Percentiles rank a stretch among this genome's conserved stretches.
These are phyloP conservation scores for Chlamydomonas sp. DNA, from an alignment of 139 green algal genomes.

Conservation along the genomic window DNA sequence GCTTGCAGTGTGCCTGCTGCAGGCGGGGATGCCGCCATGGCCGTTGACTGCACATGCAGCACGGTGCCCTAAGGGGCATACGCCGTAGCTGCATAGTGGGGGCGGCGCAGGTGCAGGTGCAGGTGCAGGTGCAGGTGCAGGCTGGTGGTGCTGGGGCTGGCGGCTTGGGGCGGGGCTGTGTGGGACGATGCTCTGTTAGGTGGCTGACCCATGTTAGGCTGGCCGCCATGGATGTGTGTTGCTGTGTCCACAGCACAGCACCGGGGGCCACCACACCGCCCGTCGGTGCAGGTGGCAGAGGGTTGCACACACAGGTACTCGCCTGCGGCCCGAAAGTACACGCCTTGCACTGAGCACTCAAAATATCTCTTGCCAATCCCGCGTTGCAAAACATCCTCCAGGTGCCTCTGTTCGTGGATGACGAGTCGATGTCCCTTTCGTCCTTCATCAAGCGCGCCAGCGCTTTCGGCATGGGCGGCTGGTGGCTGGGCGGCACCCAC, in stretches of 20 bases:
- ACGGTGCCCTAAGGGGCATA: not conserved
- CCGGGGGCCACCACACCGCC: no score
- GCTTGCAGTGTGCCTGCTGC: not conserved
- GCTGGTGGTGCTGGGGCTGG: no score
- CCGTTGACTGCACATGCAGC: not conserved
- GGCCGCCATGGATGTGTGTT: no score
- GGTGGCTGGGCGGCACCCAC: slow-evolving; percentile 91
- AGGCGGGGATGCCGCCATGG: not conserved
- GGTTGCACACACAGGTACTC: not conserved
- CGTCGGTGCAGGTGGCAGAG: no score
- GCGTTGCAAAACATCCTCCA: slow-evolving; percentile 12
- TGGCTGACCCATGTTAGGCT: no score
- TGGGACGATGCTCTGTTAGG: no score
- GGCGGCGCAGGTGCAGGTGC: no score
- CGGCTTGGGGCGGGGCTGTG: no score
- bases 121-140: no score
- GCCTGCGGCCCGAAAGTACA: not conserved
- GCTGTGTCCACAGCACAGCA: no score
- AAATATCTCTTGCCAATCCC: not conserved
- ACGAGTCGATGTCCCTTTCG: slow-evolving; percentile 55
- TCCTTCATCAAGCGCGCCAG: slow-evolving; percentile 81
- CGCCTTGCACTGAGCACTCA: not conserved
- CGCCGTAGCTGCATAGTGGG: not conserved
- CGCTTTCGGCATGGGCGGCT: slow-evolving; percentile 88
- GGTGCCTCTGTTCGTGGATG: slow-evolving; percentile 82